Evolutionary conservation across 2,329 filamentous ascomycete species (phyloP), one percentile per base, ranked within the genome.

Genomic region (Pestalotiopsis sp.): DNA sequence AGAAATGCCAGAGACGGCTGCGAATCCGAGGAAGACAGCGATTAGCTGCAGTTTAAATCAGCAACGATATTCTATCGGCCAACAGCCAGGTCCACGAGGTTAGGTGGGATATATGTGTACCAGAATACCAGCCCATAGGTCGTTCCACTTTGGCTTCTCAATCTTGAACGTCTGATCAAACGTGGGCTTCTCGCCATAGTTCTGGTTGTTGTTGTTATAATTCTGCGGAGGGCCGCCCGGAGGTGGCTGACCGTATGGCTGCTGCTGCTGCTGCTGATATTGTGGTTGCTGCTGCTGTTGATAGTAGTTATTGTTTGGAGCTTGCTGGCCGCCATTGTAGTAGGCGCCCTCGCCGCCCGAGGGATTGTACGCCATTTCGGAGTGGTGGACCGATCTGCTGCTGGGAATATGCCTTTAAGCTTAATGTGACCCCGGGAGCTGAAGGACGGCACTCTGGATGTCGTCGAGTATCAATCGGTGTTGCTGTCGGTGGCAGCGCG

Each of bases 141-240:
- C 95, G 76, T 98, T 94, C 82, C 87, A 97, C 79, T 95, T 97
- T n/a, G 94, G 94, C 72, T 84, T 90, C 65, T 93, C 88, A 66
- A 98, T 81, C 80, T 91, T 91, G 85, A 98, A 98, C 1, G 90
- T 89, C 76, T 98, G 88, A 23, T 95, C 90, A 77, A 97, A 98
- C 38, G 82, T 82, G 41, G 83, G 82, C 76, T 88, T 88, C 71
- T 86, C 84, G 39, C 72, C 72, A 39, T 39, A 36, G 65, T 52
- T 39, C 7, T 36, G 27, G 27, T 56, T 20, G 45, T 36, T 36
- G 31, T 36, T 36, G 31, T 23, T 23, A 23, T 67, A 67, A 31
- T 41, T 49, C 9, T 66, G 41, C 45, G 27, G 52, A 31, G 52
- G 52, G 66, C 79, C 79, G 57, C 80, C 77, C 17, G 68, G 66